Evolutionary conservation across 805 yeast species (phyloP), one percentile per base, ranked within the genome.

Genomic region (Ogataea chonburiensis): DNA sequence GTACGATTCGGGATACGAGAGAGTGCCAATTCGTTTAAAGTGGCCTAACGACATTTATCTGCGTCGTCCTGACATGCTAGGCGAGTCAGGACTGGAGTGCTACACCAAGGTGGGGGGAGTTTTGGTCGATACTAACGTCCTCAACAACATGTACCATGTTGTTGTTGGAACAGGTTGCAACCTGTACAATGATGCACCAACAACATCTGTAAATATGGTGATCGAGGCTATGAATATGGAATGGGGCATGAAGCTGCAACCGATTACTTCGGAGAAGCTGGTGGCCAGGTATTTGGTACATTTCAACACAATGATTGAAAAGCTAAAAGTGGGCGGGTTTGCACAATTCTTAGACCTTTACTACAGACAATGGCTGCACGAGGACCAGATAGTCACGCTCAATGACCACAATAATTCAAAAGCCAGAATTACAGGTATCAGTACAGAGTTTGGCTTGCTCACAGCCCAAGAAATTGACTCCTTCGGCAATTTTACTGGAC

Each of bases 1-100:
- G 2, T 78, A 87, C 50, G 67, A 61, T 6, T 47, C 41, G 2
- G 54, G 55, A 0, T 86, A 81, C 55, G 80, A 77, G 14, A 81
- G 77, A 29, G 61, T 93, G 48, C 97, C 96, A 0, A 68, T 91
- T 11, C 71, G 77, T 33, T 71, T 93, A 42, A 93, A 93, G 57
- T 93, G 99, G 99, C 99, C 99, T 2, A 93, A 93, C 57, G 99
- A 93, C 59, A 64, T 93, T 10, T 93, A 86, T 55, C 77, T 82
- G 4, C 56, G 77, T 49, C 78, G 75, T 37, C 94, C 95, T 1
- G 79, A 78, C 36, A 73, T 20, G 14, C 11, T 37, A 7, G 24
- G 24, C 14, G 20, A 64, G 46, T 71, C 71, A 27, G 53, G 56
- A 2, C 47, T 55, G 13, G 55, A 55, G 3, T 28, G 44, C 2